Evolutionary conservation across 495 filamentous ascomycete genomes (phyloP).

Genomic region (Lentithecium fluviatile): DNA sequence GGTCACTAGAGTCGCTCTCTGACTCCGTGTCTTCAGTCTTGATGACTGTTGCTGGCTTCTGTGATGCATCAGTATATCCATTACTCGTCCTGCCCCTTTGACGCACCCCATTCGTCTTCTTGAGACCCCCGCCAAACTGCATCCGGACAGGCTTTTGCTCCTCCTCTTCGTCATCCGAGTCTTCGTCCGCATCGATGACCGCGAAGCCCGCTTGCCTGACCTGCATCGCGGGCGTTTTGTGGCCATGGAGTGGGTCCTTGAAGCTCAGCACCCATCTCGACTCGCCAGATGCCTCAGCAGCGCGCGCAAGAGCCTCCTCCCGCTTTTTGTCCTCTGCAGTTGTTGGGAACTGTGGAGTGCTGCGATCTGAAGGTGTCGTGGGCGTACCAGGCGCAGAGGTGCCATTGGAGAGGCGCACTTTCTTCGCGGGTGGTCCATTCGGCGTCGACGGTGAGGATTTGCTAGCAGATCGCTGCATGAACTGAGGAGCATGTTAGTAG

Average conservation of each 20-base stretch:
- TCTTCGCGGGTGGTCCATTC: constrained; percentile 48
- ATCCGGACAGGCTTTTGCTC: constrained; percentile 4
- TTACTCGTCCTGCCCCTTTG: neutral
- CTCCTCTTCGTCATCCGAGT: constrained; percentile 32
- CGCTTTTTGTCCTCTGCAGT: constrained; percentile 74
- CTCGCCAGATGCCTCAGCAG: constrained; percentile 75
- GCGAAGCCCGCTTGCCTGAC: constrained; percentile 50
- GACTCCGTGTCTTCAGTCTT: constrained; percentile 34
- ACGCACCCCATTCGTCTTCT: constrained; percentile 47
- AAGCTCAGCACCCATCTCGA: constrained; percentile 80
- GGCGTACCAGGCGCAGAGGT: constrained; percentile 36
- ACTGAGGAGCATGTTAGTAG: constrained; percentile 48
- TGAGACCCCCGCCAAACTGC: constrained; percentile 24
- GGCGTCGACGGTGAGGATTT: constrained; percentile 44
- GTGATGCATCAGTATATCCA: neutral
- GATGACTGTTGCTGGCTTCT: constrained; percentile 15
- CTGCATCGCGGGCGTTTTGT: constrained; percentile 21
- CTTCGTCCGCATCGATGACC: constrained; percentile 44
- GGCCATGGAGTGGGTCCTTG: constrained; percentile 38
- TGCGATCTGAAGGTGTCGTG: constrained; percentile 44
- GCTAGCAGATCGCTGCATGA: constrained; percentile 91
- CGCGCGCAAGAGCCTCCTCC: constrained; percentile 64
- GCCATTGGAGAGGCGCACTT: constrained; percentile 47
- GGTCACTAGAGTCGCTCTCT: constrained; percentile 27
- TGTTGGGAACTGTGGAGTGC: constrained; percentile 64